Conservation (phyloP, 148 eudicot species). For the Rhododendron mucronatum region DNA sequence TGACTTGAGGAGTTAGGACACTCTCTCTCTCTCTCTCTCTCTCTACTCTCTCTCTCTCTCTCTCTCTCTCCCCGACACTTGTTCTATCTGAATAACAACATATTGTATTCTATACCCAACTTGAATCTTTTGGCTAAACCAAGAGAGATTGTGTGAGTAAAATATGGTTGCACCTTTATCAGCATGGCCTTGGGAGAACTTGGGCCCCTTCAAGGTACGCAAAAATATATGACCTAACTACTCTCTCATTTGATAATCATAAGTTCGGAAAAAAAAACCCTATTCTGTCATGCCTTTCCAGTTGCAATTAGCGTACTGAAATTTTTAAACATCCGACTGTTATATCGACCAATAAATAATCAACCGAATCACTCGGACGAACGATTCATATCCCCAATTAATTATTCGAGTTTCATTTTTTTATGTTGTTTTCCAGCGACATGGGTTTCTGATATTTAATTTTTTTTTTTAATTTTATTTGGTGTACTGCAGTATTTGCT, state of each 20-base stretch:
- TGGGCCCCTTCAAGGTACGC: slow-evolving; percentile 69
- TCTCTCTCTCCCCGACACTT: not conserved
- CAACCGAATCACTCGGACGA: not conserved
- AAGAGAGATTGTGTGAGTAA: not conserved
- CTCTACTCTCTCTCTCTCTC: slow-evolving; percentile 12
- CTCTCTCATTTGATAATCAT: not conserved
- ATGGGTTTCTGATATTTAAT: not conserved
- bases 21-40: slow-evolving; percentile 7
- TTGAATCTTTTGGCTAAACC: not conserved
- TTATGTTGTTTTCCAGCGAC: not conserved
- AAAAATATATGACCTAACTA: not conserved
- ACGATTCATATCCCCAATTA: too few relatives aligned
- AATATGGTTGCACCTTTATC: slow-evolving; percentile 55
- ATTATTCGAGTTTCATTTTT: not conserved
- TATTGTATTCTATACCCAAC: not conserved
- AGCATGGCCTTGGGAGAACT: slow-evolving; percentile 75
- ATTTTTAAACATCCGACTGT: too few relatives aligned
- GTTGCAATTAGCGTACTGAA: not conserved
- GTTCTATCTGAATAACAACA: not conserved
- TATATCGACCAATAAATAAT: not conserved
- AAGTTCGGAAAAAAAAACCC: not conserved
- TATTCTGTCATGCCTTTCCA: not conserved
- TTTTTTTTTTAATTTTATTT: not conserved
- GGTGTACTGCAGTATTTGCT: slow-evolving; percentile 44
- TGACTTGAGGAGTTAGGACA: not conserved